Evolutionary conservation across 768 basidiomycete genomes (phyloP).

Genomic region (Sistotremastrum niveocremeum): DNA sequence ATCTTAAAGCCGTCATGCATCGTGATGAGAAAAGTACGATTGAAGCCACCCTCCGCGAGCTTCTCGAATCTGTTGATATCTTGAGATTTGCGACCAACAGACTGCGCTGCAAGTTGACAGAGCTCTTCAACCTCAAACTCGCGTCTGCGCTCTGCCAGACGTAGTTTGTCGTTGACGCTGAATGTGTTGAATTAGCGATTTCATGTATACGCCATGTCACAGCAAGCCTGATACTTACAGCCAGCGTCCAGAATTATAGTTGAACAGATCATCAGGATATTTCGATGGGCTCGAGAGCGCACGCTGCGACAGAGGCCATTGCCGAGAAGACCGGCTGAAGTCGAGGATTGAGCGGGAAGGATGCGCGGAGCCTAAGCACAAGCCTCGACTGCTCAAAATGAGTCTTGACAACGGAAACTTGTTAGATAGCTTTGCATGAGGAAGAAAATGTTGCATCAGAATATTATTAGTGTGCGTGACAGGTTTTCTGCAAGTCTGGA

Average conservation of each 20-base stretch:
- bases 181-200: constrained; percentile 3
- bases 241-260: constrained; percentile 17
- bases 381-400: too few relatives aligned
- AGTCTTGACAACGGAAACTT: too few relatives aligned
- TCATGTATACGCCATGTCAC: constrained; percentile 7
- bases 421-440: too few relatives aligned
- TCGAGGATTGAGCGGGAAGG: too few relatives aligned
- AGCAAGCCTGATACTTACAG: constrained; percentile 10
- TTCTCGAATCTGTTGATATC: constrained; percentile 26
- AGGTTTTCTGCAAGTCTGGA: too few relatives aligned
- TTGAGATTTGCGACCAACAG: constrained; percentile 21
- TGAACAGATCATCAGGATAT: constrained; percentile 9
- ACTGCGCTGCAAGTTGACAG: constrained; percentile 32
- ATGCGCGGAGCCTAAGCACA: too few relatives aligned
- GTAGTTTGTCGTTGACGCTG: constrained; percentile 21
- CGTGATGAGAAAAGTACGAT: constrained; percentile 19
- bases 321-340: too few relatives aligned
- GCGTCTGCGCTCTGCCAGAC: constrained; percentile 29
- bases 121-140: constrained; percentile 29
- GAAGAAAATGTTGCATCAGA: too few relatives aligned
- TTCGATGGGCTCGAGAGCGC: constrained; percentile 7
- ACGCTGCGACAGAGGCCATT: constrained; percentile 3
- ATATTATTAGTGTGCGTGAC: too few relatives aligned
- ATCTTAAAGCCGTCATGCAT: constrained; percentile 12
- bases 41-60: constrained; percentile 29